phyloP scores from a whole-genome alignment of 2,329 filamentous ascomycete species.

The Cucurbitaria berberidis region DNA sequence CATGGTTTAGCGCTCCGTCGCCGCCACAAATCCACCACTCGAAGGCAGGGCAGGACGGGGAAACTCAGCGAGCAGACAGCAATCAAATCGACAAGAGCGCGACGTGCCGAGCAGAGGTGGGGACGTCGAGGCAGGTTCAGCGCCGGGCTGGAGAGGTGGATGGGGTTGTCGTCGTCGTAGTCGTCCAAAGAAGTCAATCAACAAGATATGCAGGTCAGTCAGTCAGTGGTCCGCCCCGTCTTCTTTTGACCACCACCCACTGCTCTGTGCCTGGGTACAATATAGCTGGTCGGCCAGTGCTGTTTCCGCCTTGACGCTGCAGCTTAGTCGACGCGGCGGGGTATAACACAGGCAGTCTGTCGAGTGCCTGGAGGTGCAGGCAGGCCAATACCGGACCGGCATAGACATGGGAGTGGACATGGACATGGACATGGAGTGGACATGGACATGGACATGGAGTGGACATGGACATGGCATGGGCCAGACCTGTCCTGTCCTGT shows the following conservation, averaged over 20 bases:
- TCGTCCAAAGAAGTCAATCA: constrained; percentile 32
- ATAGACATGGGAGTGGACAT: constrained; percentile 43
- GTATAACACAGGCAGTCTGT: constrained; percentile 42
- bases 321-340: constrained; percentile 43
- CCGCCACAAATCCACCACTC: constrained; percentile 37
- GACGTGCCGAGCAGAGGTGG: constrained; percentile 14
- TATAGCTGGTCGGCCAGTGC: constrained; percentile 44
- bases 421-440: too few relatives aligned
- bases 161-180: too few relatives aligned
- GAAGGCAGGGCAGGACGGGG: constrained; percentile 24
- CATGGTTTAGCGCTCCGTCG: constrained; percentile 44
- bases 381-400: constrained; percentile 42
- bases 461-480: too few relatives aligned
- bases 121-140: constrained; percentile 24
- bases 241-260: constrained; percentile 39
- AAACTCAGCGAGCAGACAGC: too few relatives aligned
- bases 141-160: constrained; percentile 36
- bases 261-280: constrained; percentile 46
- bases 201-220: constrained; percentile 40
- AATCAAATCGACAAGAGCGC: constrained; percentile 13
- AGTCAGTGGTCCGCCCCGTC: constrained; percentile 35
- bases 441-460: too few relatives aligned
- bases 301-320: constrained; percentile 36
- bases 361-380: constrained; percentile 41
- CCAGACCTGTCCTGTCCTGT: constrained; percentile 37